Evolutionary conservation across 2,329 filamentous ascomycete genomes (phyloP), one percentile per base, ranked within the genome.

Genomic region (Claviceps purpurea): DNA sequence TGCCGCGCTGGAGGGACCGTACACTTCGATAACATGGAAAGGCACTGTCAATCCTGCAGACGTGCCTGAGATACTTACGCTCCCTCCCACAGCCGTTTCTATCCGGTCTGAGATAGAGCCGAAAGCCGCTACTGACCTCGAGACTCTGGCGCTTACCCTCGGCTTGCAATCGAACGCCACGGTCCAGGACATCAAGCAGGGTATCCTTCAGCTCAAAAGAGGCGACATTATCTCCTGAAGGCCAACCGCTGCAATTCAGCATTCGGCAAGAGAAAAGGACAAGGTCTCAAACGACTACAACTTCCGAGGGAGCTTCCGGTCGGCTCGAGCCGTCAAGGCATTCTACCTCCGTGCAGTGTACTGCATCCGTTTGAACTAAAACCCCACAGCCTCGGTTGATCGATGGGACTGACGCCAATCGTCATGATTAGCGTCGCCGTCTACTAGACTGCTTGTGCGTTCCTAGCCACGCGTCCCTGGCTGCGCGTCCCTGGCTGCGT

Each of bases 131-230:
- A 62, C 62, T 50, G 64, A 66, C 40, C 61, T 70, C 2, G 68
- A 68, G 55, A 56, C 66, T 5, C 58, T 70, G 7, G 67, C 68
- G 6, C 56, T 59, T 20, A 59, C 64, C 2, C 58, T 70, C 18
- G 68, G 68, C 0, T 49, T 70, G 14, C 58, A 62, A 48, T 53
- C 56, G 4, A 68, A 68, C 52, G 66, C 67, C 3, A 65, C 65
- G 18, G 54, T 70, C 5, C 62, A 64, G 20, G 64, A 70, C n/a
- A 60, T 70, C 13, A 59, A 60, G 46, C 60, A 61, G 43, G 60
- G 64, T 24, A 69, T 70, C 5, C 56, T 57, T 55, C 57, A 61
- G 38, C 54, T 70, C 34, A 61, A 60, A 60, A 55, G 60, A 54
- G 22, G 57, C 56, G 38, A 53, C 50, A 30, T 24, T 14, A 11